phyloP scores from a whole-genome alignment of 2,329 filamentous ascomycete genomes.

The Paraphaeosphaeria minitans region DNA sequence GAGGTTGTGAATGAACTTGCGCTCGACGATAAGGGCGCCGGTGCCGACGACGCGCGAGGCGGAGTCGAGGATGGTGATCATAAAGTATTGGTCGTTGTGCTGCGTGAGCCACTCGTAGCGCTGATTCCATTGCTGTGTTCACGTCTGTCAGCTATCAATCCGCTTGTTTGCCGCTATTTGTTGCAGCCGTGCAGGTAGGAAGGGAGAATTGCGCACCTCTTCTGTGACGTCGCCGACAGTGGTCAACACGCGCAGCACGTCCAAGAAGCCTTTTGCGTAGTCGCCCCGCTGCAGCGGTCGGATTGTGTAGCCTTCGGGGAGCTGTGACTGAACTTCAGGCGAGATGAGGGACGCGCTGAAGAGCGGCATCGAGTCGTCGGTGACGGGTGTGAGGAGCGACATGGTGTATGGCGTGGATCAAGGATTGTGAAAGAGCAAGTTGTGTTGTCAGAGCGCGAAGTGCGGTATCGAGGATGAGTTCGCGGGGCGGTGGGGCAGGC shows the following conservation, averaged over 20 bases:
- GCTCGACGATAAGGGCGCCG: slow-evolving; percentile 87
- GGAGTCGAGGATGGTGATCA: slow-evolving; percentile 82
- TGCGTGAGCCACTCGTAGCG: slow-evolving; percentile 82
- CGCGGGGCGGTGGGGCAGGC: slow-evolving; percentile 5
- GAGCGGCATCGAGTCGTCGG: slow-evolving; percentile 59
- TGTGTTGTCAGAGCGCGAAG: neutral
- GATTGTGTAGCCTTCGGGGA: slow-evolving; percentile 82
- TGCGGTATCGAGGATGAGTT: neutral
- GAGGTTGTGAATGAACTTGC: slow-evolving; percentile 87
- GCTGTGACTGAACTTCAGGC: slow-evolving; percentile 69
- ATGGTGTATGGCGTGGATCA: slow-evolving; percentile 8
- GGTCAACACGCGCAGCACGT: slow-evolving; percentile 88
- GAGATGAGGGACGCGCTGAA: slow-evolving; percentile 81
- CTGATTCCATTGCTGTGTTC: slow-evolving; percentile 63
- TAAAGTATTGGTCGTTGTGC: slow-evolving; percentile 79
- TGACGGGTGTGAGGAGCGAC: slow-evolving; percentile 22
- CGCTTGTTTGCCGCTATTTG: neutral
- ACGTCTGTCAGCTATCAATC: neutral
- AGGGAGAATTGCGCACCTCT: slow-evolving; percentile 51
- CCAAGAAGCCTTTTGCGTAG: slow-evolving; percentile 82
- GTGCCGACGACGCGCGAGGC: slow-evolving; percentile 79
- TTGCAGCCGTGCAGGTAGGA: neutral
- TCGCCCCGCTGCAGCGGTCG: slow-evolving; percentile 80
- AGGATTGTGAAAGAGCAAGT: neutral
- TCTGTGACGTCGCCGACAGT: slow-evolving; percentile 86